These are phyloP conservation scores for Coemansia sp. DNA, from an alignment of 192 early-diverging fungal species.

Conservation along the genomic window DNA sequence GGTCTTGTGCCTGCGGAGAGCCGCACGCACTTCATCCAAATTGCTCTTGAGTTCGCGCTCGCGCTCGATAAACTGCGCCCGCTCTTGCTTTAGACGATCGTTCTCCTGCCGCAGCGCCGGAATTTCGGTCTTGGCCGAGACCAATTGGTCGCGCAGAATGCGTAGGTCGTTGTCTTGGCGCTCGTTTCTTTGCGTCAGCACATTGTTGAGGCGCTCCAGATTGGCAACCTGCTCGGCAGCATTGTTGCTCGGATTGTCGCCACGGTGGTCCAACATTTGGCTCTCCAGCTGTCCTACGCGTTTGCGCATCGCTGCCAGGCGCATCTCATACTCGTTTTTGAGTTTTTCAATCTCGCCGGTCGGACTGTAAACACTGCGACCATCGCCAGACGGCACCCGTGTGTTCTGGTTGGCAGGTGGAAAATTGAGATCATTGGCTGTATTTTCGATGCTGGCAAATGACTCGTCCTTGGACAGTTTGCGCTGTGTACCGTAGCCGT, in stretches of 20 bases:
- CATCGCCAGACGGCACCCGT: conserved; percentile 16
- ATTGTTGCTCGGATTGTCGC: conserved; percentile 34
- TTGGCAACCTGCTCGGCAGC: conserved; percentile 49
- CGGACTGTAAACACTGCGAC: conserved; percentile 12
- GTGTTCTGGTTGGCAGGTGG: background rate
- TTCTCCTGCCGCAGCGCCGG: conserved; percentile 44
- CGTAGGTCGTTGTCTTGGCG: conserved; percentile 50
- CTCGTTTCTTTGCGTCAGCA: conserved; percentile 51
- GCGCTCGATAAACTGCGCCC: conserved; percentile 33
- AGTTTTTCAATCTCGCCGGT: conserved; percentile 50
- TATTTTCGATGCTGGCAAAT: conserved; percentile 26
- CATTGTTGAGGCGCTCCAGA: conserved; percentile 53
- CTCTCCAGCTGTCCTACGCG: conserved; percentile 69
- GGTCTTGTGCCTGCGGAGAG: conserved; percentile 60
- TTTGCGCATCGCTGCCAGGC: conserved; percentile 60
- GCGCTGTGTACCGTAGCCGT: background rate
- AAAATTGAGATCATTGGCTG: conserved; percentile 27
- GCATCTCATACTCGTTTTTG: conserved; percentile 65
- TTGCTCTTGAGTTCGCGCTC: conserved; percentile 54
- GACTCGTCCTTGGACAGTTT: conserved; percentile 11
- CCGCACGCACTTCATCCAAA: conserved; percentile 55
- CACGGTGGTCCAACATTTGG: conserved; percentile 55
- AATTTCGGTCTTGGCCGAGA: conserved; percentile 38
- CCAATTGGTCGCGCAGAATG: conserved; percentile 48
- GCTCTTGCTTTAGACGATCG: conserved; percentile 45